These are phyloP conservation scores for Spergularia azorica DNA, from an alignment of 179 eudicot species.

Conservation along the genomic window DNA sequence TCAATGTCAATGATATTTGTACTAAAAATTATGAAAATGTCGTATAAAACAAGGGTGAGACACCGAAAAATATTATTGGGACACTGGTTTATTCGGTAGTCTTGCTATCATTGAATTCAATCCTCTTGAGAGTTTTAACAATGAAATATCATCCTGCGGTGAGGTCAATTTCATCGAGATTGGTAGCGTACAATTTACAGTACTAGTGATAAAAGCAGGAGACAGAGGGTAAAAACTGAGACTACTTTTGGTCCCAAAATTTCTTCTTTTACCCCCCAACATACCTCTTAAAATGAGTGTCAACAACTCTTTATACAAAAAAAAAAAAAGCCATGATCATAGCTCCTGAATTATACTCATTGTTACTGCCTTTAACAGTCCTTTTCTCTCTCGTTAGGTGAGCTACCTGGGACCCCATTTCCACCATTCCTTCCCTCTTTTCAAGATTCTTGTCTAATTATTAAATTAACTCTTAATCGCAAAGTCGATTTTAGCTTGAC, in stretches of 20 bases:
- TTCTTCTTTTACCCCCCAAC: background rate
- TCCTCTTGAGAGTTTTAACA: no score
- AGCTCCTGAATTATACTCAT: slow-evolving; percentile 7
- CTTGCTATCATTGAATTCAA: no score
- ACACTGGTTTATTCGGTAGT: no score
- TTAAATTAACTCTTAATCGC: background rate
- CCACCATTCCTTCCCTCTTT: slow-evolving; percentile 21
- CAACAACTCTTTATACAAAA: background rate
- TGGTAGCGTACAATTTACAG: no score
- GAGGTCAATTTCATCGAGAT: no score
- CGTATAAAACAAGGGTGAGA: no score
- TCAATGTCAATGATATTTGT: no score
- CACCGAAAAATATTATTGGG: no score
- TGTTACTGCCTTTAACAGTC: background rate
- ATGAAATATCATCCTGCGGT: no score
- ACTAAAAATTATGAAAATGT: no score
- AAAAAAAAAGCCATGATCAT: slow-evolving; percentile 15
- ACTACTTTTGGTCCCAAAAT: background rate
- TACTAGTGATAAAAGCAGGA: background rate
- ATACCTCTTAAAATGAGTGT: slow-evolving; percentile 14
- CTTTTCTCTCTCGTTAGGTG: slow-evolving; percentile 30
- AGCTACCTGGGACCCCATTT: slow-evolving; percentile 20
- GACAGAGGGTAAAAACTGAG: slow-evolving; percentile 13
- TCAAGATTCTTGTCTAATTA: slow-evolving; percentile 27
- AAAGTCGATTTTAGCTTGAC: background rate